Percentiles rank a stretch among this genome's conserved stretches.
phyloP scores from a whole-genome alignment of 2,329 filamentous ascomycete genomes.

The Microdochium paspali region DNA sequence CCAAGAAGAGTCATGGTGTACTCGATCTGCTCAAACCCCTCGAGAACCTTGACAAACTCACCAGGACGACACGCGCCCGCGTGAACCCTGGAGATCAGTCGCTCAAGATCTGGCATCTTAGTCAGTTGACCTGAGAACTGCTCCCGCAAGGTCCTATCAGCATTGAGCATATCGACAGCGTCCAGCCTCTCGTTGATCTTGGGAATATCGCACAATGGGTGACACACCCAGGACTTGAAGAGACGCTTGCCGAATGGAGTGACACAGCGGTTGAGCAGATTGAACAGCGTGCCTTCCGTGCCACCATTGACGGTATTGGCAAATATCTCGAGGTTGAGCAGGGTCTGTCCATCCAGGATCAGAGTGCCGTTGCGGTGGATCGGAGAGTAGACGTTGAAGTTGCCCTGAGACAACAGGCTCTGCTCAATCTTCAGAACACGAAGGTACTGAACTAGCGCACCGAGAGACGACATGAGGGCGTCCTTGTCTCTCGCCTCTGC shows the following conservation, averaged over 20 bases:
- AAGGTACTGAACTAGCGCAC: constrained; percentile 81
- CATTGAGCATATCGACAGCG: constrained; percentile 87
- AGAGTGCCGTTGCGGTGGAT: constrained; percentile 85
- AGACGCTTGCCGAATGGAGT: constrained; percentile 95
- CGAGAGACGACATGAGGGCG: constrained; percentile 80
- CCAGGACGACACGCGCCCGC: constrained; percentile 82
- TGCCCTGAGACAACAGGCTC: constrained; percentile 78
- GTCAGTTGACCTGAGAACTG: constrained; percentile 81
- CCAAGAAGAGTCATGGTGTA: constrained; percentile 79
- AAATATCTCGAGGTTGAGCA: constrained; percentile 97
- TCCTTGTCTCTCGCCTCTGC: constrained; percentile 68
- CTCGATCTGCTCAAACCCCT: constrained; percentile 96
- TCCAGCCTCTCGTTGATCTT: constrained; percentile 89
- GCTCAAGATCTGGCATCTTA: constrained; percentile 88
- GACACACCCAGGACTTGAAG: constrained; percentile 95
- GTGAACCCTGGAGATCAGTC: constrained; percentile 88
- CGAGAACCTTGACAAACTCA: constrained; percentile 87
- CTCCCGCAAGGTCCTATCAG: constrained; percentile 70
- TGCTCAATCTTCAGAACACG: constrained; percentile 80
- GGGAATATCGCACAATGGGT: constrained; percentile 76
- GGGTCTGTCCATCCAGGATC: constrained; percentile 87
- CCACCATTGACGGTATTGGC: constrained; percentile 86
- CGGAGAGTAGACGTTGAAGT: constrained; percentile 85
- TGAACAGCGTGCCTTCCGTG: constrained; percentile 77
- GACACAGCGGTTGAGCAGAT: constrained; percentile 84